Evolutionary conservation across 2,329 filamentous ascomycete species (phyloP).

Genomic region (Sordariomycetes sp.): DNA sequence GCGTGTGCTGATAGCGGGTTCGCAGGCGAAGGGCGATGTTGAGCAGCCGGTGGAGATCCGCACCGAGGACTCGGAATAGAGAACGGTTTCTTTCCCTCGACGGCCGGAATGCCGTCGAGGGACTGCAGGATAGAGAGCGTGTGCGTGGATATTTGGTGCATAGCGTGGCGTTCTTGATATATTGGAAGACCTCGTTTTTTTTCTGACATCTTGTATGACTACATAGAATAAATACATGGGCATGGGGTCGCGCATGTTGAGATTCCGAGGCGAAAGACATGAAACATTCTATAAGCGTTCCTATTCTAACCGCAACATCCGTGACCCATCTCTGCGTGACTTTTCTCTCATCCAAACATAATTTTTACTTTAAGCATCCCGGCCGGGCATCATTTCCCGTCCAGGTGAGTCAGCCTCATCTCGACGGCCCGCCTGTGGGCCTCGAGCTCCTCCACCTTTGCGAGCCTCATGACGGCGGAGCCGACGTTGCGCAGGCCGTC

Average conservation of each 20-base stretch:
- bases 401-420: slow-evolving; percentile 58
- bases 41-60: slow-evolving; percentile 18
- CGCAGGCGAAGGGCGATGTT: slow-evolving; percentile 8
- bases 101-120: not conserved
- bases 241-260: not conserved
- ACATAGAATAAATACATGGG: not conserved
- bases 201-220: no score
- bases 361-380: not conserved
- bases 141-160: not conserved
- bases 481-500: slow-evolving; percentile 82
- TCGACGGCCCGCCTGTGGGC: slow-evolving; percentile 86
- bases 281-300: no score
- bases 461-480: slow-evolving; percentile 85
- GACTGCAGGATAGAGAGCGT: no score
- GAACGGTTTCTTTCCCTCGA: no score
- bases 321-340: no score
- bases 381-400: slow-evolving; percentile 15
- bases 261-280: no score
- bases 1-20: slow-evolving; percentile 4
- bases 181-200: not conserved
- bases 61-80: no score
- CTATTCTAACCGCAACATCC: not conserved
- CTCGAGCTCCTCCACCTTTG: slow-evolving; percentile 88
- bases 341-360: not conserved
- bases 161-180: slow-evolving; percentile 2